Base-by-base conservation (phyloP, 495 filamentous ascomycete species). In the Rostrohypoxylon terebratum region DNA sequence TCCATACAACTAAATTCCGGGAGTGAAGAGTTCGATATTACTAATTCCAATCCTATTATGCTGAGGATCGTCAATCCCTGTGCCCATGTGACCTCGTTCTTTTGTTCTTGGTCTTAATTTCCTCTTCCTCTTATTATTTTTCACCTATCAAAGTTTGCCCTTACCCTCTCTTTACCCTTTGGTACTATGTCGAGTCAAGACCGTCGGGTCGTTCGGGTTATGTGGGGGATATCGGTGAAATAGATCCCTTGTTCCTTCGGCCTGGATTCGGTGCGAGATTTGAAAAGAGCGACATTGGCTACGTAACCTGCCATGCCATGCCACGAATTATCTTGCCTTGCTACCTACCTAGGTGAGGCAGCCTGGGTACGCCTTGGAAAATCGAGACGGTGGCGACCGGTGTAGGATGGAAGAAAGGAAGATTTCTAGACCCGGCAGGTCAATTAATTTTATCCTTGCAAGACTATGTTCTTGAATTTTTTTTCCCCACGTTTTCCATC, bases 401-500 rank as follows among this genome's bases (percentile, higher is more conserved):
- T 57, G 21, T 13, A 33, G 36, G 33, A 66, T 60, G 60, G 61
- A 62, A 69, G 38, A 69, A 65, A 54, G 64, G 59, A 72, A 68
- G 34, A 55, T 72, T 63, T 68, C 63, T 63, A 71, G 72, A 68
- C 63, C 48, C 54, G 72, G 72, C 51, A 75, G 68, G 59, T 72
- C 72, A 67, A 67, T 72, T 55, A 20, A 28, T 16, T 18, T 59
- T 58, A 67, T 63, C 59, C 59, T 68, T 63, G 69, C 57, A 67
- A 11, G n/a, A 20, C 59, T 55, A 57, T 61, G 21, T 61, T 59
- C 59, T 59, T 55, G 48, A 54, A 36, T 67, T 18, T 16, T 55
- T 67, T 18, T 16, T 55, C 63, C 42, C 63, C 51, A 63, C 59
- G 63, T 42, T 64, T 63, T 61, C 25, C 34, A 21, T 75, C 69